phyloP scores from a whole-genome alignment of 2,329 filamentous ascomycete genomes.

The Thelonectria rubi region DNA sequence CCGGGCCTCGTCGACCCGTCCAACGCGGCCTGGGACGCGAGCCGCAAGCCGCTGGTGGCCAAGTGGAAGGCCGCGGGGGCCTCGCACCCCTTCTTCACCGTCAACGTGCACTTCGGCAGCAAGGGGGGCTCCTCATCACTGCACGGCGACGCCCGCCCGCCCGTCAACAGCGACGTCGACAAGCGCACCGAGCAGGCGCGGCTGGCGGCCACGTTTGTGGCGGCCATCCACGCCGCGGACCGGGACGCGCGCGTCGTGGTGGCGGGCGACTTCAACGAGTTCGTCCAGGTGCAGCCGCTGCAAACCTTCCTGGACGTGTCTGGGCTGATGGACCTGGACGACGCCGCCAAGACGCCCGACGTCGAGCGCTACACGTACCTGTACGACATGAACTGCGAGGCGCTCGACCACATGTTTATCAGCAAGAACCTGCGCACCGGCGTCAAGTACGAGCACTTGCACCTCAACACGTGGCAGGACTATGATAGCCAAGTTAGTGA shows the following conservation, averaged over 20 bases:
- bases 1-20: slow-evolving; percentile 73
- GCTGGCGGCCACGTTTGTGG: slow-evolving; percentile 66
- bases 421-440: slow-evolving; percentile 59
- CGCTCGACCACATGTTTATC: slow-evolving; percentile 76
- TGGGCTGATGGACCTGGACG: slow-evolving; percentile 69
- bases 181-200: slow-evolving; percentile 65
- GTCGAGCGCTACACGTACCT: slow-evolving; percentile 76
- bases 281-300: slow-evolving; percentile 69
- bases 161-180: slow-evolving; percentile 70
- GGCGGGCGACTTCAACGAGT: slow-evolving; percentile 79
- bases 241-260: slow-evolving; percentile 65
- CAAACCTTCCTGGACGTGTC: slow-evolving; percentile 62
- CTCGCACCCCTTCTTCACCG: slow-evolving; percentile 69
- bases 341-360: slow-evolving; percentile 59
- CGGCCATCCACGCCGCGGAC: slow-evolving; percentile 65
- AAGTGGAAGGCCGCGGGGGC: slow-evolving; percentile 67
- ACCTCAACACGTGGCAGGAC: slow-evolving; percentile 74
- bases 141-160: slow-evolving; percentile 72
- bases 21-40: slow-evolving; percentile 67
- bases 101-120: slow-evolving; percentile 74
- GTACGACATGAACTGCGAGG: slow-evolving; percentile 74
- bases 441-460: slow-evolving; percentile 70
- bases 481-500: slow-evolving; percentile 67
- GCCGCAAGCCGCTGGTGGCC: slow-evolving; percentile 74
- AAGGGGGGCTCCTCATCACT: slow-evolving; percentile 73